A percentile compares a stretch with the other conserved stretches of the same genome.
Conservation (phyloP, 192 early-diverging fungal species). For the Backusella liffmaniae region DNA sequence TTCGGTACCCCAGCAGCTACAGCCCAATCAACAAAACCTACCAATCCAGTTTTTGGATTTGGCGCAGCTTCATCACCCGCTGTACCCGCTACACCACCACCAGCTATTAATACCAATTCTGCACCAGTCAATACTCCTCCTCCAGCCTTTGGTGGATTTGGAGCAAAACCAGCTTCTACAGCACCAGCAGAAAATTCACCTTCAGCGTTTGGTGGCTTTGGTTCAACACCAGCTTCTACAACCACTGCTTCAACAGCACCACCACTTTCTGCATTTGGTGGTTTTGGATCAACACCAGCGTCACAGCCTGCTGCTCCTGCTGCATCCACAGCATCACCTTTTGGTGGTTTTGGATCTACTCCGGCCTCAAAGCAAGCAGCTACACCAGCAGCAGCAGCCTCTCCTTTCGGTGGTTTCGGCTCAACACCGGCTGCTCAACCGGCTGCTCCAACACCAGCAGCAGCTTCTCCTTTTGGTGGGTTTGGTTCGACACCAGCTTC, state of each 20-base stretch:
- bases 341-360: neutral
- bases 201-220: neutral
- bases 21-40: neutral
- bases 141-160: neutral
- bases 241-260: neutral
- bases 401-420: neutral
- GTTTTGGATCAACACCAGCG: neutral
- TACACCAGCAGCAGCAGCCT: neutral
- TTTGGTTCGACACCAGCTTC: neutral
- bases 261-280: neutral
- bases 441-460: too few relatives aligned
- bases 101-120: neutral
- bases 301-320: neutral
- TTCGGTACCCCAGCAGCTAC: neutral
- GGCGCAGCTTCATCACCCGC: neutral
- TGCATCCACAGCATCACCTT: neutral
- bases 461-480: too few relatives aligned
- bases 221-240: neutral
- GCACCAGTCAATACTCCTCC: neutral
- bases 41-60: neutral
- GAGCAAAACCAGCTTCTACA: neutral
- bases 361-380: neutral
- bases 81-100: neutral
- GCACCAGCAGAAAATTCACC: neutral
- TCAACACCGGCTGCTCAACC: neutral